Evolutionary conservation across 75 land plant species (phyloP).

Genomic region (Cupressus sempervirens): DNA sequence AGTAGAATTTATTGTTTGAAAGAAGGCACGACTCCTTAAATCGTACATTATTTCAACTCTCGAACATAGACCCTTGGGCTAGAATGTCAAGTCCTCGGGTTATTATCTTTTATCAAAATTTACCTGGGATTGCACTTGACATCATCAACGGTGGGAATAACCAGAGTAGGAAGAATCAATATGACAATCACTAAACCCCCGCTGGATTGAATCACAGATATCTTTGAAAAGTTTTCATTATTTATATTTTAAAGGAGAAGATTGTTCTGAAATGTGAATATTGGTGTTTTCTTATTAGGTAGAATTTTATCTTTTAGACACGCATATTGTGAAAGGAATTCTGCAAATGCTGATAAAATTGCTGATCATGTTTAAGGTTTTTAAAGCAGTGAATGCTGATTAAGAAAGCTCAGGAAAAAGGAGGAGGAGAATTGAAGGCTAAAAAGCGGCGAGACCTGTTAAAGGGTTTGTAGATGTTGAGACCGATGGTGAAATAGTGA

Average conservation of each 20-base stretch:
- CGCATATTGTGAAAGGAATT: not conserved
- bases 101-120: not conserved
- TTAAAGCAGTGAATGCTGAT: not conserved
- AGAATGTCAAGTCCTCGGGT: not conserved
- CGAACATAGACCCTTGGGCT: not conserved
- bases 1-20: not conserved
- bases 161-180: not conserved
- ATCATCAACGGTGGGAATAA: not conserved
- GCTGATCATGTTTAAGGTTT: not conserved
- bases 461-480: not conserved
- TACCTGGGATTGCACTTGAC: not conserved
- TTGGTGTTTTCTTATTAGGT: not conserved
- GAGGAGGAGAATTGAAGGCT: not conserved
- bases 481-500: conserved; percentile 47
- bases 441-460: not conserved
- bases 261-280: not conserved
- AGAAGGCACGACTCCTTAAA: not conserved
- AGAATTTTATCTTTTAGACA: not conserved
- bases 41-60: not conserved
- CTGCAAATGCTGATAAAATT: not conserved
- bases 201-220: not conserved
- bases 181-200: not conserved
- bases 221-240: not conserved
- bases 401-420: too few species aligned
- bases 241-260: not conserved